Evolutionary conservation across 306 rosid genomes (phyloP).

Genomic region (Adenanthera pavonina): DNA sequence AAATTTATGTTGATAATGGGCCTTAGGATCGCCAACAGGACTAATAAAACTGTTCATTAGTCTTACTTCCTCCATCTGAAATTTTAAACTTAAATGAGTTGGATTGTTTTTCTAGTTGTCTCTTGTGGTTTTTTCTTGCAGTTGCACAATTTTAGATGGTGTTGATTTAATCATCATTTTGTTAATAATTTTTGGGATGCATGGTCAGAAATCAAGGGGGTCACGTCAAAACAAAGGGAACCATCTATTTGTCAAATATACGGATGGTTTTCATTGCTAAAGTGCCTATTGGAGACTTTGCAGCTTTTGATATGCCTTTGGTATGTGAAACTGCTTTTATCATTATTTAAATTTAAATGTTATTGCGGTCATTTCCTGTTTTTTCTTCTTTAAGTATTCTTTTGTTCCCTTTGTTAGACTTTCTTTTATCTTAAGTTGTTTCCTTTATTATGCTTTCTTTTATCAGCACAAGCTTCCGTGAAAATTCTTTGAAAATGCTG

Average conservation of each 20-base stretch:
- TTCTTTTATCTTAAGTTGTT: no score
- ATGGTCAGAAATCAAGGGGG: conserved; percentile 63
- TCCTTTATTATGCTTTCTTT: no score
- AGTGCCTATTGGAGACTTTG: conserved; percentile 58
- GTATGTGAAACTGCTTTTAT: conserved; percentile 53
- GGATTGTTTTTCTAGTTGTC: conserved; percentile 5
- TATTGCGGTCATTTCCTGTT: not conserved
- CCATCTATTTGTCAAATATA: conserved; percentile 81
- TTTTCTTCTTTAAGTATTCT: not conserved
- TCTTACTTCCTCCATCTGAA: not conserved
- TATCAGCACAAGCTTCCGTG: no score
- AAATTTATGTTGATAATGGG: no score
- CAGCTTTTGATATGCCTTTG: conserved; percentile 95
- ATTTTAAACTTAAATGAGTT: not conserved
- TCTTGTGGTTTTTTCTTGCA: not conserved
- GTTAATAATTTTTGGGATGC: conserved; percentile 9
- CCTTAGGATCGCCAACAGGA: no score
- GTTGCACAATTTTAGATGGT: not conserved
- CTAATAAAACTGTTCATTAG: not conserved
- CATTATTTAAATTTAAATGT: conserved; percentile 4
- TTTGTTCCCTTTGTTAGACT: not conserved
- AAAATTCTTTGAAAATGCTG: no score
- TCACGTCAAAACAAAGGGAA: conserved; percentile 80
- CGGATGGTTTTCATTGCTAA: conserved; percentile 91
- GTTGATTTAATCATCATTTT: conserved; percentile 23